Base-by-base conservation (phyloP, 768 basidiomycete genomes). In the Phaffia tasmanica region DNA sequence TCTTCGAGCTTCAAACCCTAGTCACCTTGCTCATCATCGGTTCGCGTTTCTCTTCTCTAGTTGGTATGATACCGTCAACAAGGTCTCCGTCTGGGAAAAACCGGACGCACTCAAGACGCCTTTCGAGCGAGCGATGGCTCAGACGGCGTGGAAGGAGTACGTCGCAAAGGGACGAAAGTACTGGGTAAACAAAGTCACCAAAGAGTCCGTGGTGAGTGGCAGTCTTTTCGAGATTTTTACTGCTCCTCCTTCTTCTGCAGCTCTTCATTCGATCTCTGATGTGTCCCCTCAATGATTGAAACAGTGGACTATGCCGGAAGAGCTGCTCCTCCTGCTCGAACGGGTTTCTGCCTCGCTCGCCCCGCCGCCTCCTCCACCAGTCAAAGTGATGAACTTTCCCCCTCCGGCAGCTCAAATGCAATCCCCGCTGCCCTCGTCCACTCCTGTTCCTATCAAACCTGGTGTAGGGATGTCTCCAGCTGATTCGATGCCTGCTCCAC, bases 1-100 rank as follows among this genome's bases (percentile, higher is more conserved):
- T 4, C 23, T 5, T 16, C 23, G 21, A 14, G n/a, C 32, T 47
- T 50, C 14, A 62, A n/a, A n/a, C n/a, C 30, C 11, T 1, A 27
- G 27, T 25, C 11, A 15, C 15, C 32, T 32, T 61, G 14, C 51
- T 51, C 35, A 46, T 61, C 47, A 7, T 18, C 61, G 25, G n/a
- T 7, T 35, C 16, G 11, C 21, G 50, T 51, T 51, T 27, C 25
- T 18, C 46, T 19, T n/a, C 30, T 5, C 0, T 25, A 57, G 59
- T 46, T 61, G 54, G 65, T 58, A 53, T 32, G 63, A 74, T 70
- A 85, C 89, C 0, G 81, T 80, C 14, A 88, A 87, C 3, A 84
- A 86, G 72, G 88, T 89, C 72, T 94, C 91, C 74, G 90, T 93
- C 62, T 98, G 93, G 94, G 93, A 97, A 78, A 99, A 98, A 75